Evolutionary conservation across 2,329 filamentous ascomycete genomes (phyloP).

Genomic region (Sordariomycetes sp.): DNA sequence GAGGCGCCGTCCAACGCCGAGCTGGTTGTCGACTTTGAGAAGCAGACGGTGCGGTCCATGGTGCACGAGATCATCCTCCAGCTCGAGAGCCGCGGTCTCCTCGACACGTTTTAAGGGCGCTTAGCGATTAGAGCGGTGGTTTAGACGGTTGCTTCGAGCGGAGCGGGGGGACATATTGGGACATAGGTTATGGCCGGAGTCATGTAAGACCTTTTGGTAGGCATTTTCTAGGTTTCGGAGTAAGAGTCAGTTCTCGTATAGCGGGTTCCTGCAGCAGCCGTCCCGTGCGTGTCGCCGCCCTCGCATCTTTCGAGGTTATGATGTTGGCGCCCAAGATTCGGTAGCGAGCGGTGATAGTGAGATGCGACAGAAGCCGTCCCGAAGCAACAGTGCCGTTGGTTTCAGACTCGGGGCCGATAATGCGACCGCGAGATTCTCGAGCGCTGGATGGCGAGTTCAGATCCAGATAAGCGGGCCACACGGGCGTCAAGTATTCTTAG

Average conservation of each 20-base stretch:
- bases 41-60: conserved; percentile 80
- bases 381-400: no score
- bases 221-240: background rate
- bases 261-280: background rate
- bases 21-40: conserved; percentile 74
- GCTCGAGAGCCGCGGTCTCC: conserved; percentile 77
- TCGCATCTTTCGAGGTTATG: background rate
- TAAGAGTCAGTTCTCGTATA: background rate
- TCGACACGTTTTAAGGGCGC: conserved; percentile 54
- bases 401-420: no score
- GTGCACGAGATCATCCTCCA: conserved; percentile 95
- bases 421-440: background rate
- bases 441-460: background rate
- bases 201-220: background rate
- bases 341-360: background rate
- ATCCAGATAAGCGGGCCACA: background rate
- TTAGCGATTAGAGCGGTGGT: background rate
- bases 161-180: background rate
- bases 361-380: background rate
- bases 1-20: conserved; percentile 75
- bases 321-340: background rate
- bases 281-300: background rate
- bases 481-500: background rate
- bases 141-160: background rate
- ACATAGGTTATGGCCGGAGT: background rate